These are phyloP conservation scores for Podila epicladia DNA, from an alignment of 192 early-diverging fungal species.

Conservation along the genomic window DNA sequence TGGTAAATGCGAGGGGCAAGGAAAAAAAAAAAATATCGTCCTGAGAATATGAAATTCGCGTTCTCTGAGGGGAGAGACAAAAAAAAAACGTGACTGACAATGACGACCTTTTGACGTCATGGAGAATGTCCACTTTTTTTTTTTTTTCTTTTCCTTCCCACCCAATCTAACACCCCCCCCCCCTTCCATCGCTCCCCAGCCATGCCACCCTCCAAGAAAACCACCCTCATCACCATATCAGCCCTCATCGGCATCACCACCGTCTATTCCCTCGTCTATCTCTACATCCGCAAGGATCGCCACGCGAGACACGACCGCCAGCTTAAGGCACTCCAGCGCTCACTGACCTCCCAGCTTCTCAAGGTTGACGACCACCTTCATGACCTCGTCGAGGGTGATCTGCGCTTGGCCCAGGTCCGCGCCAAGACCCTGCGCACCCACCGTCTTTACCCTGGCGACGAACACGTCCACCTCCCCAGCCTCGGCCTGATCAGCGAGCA, in stretches of 20 bases:
- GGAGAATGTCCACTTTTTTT: no score
- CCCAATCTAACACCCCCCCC: neutral
- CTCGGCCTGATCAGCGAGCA: slow-evolving; percentile 21
- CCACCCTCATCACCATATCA: slow-evolving; percentile 24
- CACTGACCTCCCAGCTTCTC: slow-evolving; percentile 19
- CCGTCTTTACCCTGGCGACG: slow-evolving; percentile 21
- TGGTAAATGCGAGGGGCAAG: neutral
- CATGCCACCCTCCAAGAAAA: slow-evolving; percentile 17
- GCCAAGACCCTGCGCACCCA: slow-evolving; percentile 27
- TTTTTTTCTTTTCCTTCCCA: neutral
- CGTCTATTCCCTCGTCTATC: slow-evolving; percentile 23
- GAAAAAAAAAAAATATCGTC: neutral
- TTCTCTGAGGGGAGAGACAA: neutral
- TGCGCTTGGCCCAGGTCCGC: slow-evolving; percentile 32
- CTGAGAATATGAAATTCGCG: neutral
- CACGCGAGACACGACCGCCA: neutral
- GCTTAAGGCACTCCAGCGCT: slow-evolving; percentile 11
- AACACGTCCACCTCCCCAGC: slow-evolving; percentile 15
- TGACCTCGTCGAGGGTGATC: slow-evolving; percentile 12
- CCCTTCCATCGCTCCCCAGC: slow-evolving; percentile 2
- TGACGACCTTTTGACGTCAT: neutral
- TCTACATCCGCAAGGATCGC: slow-evolving; percentile 12
- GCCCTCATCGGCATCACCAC: slow-evolving; percentile 28
- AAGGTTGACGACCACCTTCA: slow-evolving; percentile 19
- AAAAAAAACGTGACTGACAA: neutral